Conservation (phyloP, 352 stramenopile species). For the Phytophthora chlamydospora region DNA sequence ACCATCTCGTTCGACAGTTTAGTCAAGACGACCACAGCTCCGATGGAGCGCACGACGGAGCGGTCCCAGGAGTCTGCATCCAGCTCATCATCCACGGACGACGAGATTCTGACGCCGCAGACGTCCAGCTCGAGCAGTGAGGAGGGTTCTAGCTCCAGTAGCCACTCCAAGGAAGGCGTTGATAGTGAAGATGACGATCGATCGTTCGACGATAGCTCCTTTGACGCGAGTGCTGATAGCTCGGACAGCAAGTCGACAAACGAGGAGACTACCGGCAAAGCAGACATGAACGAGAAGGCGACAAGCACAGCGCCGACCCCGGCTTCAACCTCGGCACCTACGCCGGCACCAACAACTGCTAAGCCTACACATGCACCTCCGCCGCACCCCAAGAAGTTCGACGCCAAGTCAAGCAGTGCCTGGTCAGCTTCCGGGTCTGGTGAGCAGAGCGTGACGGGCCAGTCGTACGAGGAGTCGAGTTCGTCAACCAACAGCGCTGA, state of each 20-base stretch:
- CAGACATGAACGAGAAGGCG: slow-evolving; percentile 6
- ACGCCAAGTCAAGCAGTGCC: neutral
- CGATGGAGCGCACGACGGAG: slow-evolving; percentile 4
- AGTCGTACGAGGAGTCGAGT: slow-evolving; percentile 17
- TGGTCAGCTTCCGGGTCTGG: slow-evolving; percentile 15
- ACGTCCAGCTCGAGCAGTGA: neutral
- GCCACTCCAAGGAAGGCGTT: slow-evolving; percentile 9
- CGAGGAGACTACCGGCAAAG: slow-evolving; percentile 8
- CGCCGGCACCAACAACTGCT: neutral
- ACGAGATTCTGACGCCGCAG: neutral
- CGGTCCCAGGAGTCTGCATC: neutral
- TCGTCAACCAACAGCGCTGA: slow-evolving; percentile 14
- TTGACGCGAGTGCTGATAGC: slow-evolving; percentile 11
- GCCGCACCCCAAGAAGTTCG: slow-evolving; percentile 9
- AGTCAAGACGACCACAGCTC: slow-evolving; percentile 10
- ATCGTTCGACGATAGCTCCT: slow-evolving; percentile 6
- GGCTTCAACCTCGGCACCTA: slow-evolving; percentile 4
- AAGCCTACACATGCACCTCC: neutral
- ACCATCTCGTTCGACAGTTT: slow-evolving; percentile 30
- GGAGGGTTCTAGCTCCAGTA: neutral
- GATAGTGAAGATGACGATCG: slow-evolving; percentile 4
- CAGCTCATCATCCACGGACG: slow-evolving; percentile 4
- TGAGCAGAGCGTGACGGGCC: slow-evolving; percentile 8
- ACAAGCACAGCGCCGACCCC: neutral
- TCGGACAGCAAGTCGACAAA: slow-evolving; percentile 17